Conservation (phyloP, 2,329 filamentous ascomycete genomes). For the Xylaria sp. region DNA sequence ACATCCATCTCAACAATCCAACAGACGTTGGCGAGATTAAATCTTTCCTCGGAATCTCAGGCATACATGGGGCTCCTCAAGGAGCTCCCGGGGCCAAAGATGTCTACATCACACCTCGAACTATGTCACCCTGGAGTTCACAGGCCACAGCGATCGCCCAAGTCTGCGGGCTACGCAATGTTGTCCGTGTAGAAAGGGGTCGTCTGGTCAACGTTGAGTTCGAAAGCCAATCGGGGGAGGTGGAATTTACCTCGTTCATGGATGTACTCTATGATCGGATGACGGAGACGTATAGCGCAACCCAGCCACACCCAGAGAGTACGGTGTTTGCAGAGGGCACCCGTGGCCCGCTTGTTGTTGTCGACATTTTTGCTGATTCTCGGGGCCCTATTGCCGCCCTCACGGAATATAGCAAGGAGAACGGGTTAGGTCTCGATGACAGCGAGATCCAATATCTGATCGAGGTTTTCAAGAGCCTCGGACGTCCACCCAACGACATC, state of each 20-base stretch:
- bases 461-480: slow-evolving; percentile 74
- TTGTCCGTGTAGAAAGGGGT: slow-evolving; percentile 78
- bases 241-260: slow-evolving; percentile 59
- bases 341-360: slow-evolving; percentile 69
- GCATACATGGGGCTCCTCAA: slow-evolving; percentile 41
- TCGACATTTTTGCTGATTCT: slow-evolving; percentile 73
- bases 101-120: slow-evolving; percentile 79
- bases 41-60: slow-evolving; percentile 36
- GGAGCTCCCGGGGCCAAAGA: slow-evolving; percentile 51
- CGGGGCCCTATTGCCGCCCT: slow-evolving; percentile 73
- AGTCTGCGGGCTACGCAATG: slow-evolving; percentile 80
- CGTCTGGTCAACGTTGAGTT: slow-evolving; percentile 75
- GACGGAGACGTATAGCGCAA: slow-evolving; percentile 80
- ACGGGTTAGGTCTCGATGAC: slow-evolving; percentile 85
- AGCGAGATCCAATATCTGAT: slow-evolving; percentile 94
- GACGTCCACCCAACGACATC: slow-evolving; percentile 74
- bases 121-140: slow-evolving; percentile 97
- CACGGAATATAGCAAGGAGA: slow-evolving; percentile 79
- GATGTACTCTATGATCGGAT: slow-evolving; percentile 90
- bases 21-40: slow-evolving; percentile 46
- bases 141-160: slow-evolving; percentile 81
- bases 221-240: slow-evolving; percentile 54
- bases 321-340: slow-evolving; percentile 76
- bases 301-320: slow-evolving; percentile 69
- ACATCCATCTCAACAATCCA: slow-evolving; percentile 62